Evolutionary conservation across 306 rosid species (phyloP), one percentile per base, ranked within the genome.

Genomic region (Canavalia ensiformis): DNA sequence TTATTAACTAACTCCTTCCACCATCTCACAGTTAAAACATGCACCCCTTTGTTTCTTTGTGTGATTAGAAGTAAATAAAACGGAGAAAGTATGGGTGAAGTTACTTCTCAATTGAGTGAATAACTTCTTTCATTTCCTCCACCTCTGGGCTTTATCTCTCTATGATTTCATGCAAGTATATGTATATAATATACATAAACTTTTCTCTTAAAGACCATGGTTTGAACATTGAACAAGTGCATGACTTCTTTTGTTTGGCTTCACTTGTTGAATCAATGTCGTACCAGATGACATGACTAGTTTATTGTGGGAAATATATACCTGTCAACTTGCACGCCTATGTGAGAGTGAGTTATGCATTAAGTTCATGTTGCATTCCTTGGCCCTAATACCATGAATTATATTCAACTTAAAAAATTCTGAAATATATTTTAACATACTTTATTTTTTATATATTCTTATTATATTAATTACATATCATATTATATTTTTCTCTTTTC

Each of bases 21-120:
- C 11, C 47, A 37, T 6, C 35, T 33, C 11, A 2, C 11, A 2
- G 11, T 37, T 64, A 37, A 37, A 2, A 2, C 41, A 37, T 0
- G 37, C n/a, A 62, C 28, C 7, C 39, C 18, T 8, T 62, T 62
- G 68, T 35, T 37, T 35, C 10, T 13, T 0, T 35, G 10, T 28
- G 56, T 76, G 82, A 4, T 42, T 54, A 67, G 42, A 66, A 35
- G 47, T 13, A 74, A 58, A 57, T 29, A 37, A 28, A 41, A 74
- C 0, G 31, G 31, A 57, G 29, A n/a, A 37, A 28, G 9, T 25
- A 7, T 66, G 52, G 7, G 6, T 18, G 37, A 58, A 34, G 39
- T 60, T 29, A 59, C 18, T 46, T 10, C 55, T 2, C 0, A 12
- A 74, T n/a, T 74, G 11, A 6, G 64, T 42, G 8, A 5, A n/a